These are phyloP conservation scores for Mentha longifolia DNA, from an alignment of 257 asterid genomes.

Conservation along the genomic window DNA sequence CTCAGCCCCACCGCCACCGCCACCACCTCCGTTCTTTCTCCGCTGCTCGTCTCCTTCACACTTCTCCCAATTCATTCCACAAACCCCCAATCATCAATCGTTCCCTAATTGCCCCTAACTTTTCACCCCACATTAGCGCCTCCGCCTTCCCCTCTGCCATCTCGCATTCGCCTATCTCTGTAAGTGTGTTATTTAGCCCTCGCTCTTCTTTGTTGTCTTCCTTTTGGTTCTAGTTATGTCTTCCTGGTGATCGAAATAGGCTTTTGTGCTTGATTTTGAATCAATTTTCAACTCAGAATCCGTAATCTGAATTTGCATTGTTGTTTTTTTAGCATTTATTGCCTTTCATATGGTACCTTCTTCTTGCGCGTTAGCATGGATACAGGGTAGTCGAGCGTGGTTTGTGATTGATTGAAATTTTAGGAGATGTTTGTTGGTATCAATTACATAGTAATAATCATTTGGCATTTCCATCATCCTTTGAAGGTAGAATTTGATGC, in stretches of 20 bases:
- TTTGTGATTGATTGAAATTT: not conserved
- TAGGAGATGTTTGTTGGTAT: conserved; percentile 5
- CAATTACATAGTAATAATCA: not conserved
- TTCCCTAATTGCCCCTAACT: conserved; percentile 35
- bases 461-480: not conserved
- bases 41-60: conserved; percentile 46
- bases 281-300: not conserved
- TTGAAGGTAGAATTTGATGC: conserved; percentile 5
- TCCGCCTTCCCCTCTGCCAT: conserved; percentile 30
- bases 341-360: not conserved
- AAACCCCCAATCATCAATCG: conserved; percentile 27
- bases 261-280: conserved; percentile 7
- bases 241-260: conserved; percentile 5
- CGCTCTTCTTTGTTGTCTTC: not conserved
- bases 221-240: not conserved
- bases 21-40: conserved; percentile 9
- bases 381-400: not conserved
- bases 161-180: conserved; percentile 43
- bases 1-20: conserved; percentile 33
- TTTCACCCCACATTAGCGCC: conserved; percentile 41
- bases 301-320: conserved; percentile 6
- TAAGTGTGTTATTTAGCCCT: conserved; percentile 37
- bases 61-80: conserved; percentile 43
- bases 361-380: not conserved
- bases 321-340: not conserved